Evolutionary conservation across 1,284 basidiomycete species (phyloP).

Genomic region (Coniophora puteana): DNA sequence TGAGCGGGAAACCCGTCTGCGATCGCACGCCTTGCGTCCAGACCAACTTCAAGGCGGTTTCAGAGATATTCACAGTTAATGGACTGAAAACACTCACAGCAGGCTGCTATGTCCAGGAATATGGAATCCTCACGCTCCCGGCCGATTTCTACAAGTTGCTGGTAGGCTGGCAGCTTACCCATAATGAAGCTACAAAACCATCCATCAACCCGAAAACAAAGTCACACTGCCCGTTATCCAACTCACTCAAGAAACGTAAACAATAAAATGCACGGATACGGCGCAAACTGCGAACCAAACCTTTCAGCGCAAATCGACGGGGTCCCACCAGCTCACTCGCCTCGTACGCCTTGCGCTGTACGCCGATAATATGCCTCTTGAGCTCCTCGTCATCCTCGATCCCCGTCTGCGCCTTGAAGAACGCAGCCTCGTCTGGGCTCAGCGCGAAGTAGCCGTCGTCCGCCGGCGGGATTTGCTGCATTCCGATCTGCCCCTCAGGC

Average conservation of each 20-base stretch:
- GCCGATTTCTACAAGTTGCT: slow-evolving; percentile 21
- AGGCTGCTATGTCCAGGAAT: slow-evolving; percentile 28
- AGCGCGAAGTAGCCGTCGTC: too few species aligned
- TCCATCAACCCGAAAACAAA: slow-evolving; percentile 1
- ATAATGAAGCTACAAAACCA: slow-evolving; percentile 15
- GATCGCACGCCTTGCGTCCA: slow-evolving; percentile 14
- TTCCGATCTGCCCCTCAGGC: too few species aligned
- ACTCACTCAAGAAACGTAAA: slow-evolving; percentile 15
- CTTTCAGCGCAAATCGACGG: too few species aligned
- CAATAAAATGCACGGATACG: slow-evolving; percentile 19
- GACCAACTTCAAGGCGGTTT: slow-evolving; percentile 14
- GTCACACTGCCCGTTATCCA: not conserved
- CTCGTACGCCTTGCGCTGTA: slow-evolving; percentile 27
- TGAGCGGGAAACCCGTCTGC: slow-evolving; percentile 20
- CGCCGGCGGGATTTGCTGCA: too few species aligned
- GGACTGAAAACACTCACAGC: slow-evolving; percentile 20
- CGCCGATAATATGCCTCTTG: slow-evolving; percentile 29
- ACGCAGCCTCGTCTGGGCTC: too few species aligned
- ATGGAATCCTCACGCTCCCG: slow-evolving; percentile 20
- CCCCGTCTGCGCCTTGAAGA: slow-evolving; percentile 23
- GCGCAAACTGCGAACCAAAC: slow-evolving; percentile 17
- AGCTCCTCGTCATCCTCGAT: slow-evolving; percentile 30
- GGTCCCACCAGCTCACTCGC: slow-evolving; percentile 12
- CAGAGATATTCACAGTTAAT: not conserved
- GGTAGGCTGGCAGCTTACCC: slow-evolving; percentile 17